phyloP scores from a whole-genome alignment of 2,329 filamentous ascomycete species.

The Bisporella sp. region DNA sequence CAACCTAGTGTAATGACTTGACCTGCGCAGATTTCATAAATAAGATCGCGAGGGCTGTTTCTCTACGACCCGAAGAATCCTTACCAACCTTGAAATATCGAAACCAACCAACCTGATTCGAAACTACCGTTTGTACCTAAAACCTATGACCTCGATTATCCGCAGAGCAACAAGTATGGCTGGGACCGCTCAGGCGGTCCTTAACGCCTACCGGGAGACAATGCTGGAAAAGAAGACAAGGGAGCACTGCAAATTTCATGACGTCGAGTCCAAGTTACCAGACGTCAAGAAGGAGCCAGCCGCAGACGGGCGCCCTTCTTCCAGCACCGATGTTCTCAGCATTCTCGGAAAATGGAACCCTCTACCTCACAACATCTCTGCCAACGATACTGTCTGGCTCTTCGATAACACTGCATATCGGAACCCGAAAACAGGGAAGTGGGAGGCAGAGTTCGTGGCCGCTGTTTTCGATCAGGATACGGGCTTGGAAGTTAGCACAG shows the following conservation, averaged over 20 bases:
- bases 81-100: too few relatives aligned
- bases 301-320: constrained; percentile 16
- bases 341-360: constrained; percentile 48
- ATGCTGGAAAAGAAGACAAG: constrained; percentile 44
- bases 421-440: constrained; percentile 40
- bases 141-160: neutral
- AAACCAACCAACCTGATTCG: too few relatives aligned
- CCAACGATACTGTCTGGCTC: constrained; percentile 70
- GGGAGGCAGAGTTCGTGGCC: constrained; percentile 78
- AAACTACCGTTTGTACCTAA: too few relatives aligned
- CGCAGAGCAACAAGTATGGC: neutral
- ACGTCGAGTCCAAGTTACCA: constrained; percentile 41
- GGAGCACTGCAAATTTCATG: constrained; percentile 40
- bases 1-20: too few relatives aligned
- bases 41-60: too few relatives aligned
- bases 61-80: too few relatives aligned
- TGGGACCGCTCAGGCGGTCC: neutral
- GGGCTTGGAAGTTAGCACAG: constrained; percentile 57
- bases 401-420: constrained; percentile 84
- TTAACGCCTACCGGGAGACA: neutral
- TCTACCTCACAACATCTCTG: constrained; percentile 50
- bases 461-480: constrained; percentile 72
- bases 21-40: too few relatives aligned
- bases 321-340: constrained; percentile 36
- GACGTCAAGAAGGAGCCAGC: constrained; percentile 24